Evolutionary conservation across 2,329 filamentous ascomycete genomes (phyloP).

Genomic region (Fusarium setosum): DNA sequence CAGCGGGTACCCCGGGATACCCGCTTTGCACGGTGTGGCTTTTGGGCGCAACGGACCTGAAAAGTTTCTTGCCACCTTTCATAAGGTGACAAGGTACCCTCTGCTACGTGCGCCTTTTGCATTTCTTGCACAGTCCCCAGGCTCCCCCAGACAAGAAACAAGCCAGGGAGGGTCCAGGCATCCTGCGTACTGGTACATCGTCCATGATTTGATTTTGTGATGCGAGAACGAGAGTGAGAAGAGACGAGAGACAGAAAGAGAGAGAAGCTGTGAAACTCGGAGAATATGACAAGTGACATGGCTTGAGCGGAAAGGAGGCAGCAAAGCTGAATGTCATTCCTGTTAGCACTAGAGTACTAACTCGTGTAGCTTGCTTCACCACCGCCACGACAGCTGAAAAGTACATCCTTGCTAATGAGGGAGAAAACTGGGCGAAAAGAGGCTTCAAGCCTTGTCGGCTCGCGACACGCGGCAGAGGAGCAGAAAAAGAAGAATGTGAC

Average conservation of each 20-base stretch:
- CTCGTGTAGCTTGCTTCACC: no score
- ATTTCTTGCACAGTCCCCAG: conserved; percentile 25
- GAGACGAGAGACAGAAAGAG: not conserved
- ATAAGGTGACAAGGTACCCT: not conserved
- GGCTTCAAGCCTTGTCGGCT: not conserved
- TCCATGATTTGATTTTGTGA: conserved; percentile 8
- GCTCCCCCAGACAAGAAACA: conserved; percentile 27
- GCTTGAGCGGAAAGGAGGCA: not conserved
- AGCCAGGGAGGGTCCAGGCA: conserved; percentile 12
- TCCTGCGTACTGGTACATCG: conserved; percentile 27
- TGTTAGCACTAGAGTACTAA: not conserved
- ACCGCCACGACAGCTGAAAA: not conserved
- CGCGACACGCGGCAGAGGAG: not conserved
- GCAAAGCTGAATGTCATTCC: conserved; percentile 16
- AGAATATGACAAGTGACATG: conserved; percentile 11
- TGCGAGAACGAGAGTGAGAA: not conserved
- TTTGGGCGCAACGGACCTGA: not conserved
- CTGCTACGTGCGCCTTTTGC: conserved; percentile 8
- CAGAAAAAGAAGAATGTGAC: no score
- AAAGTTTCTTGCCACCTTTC: not conserved
- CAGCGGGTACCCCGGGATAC: conserved; percentile 40
- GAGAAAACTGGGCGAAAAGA: not conserved
- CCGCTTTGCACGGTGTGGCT: conserved; percentile 13
- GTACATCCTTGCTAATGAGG: not conserved
- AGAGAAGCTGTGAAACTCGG: not conserved